Percentiles rank a stretch among this genome's conserved stretches.
Conservation (phyloP, 495 filamentous ascomycete genomes). For the Annulohypoxylon maeteangense region DNA sequence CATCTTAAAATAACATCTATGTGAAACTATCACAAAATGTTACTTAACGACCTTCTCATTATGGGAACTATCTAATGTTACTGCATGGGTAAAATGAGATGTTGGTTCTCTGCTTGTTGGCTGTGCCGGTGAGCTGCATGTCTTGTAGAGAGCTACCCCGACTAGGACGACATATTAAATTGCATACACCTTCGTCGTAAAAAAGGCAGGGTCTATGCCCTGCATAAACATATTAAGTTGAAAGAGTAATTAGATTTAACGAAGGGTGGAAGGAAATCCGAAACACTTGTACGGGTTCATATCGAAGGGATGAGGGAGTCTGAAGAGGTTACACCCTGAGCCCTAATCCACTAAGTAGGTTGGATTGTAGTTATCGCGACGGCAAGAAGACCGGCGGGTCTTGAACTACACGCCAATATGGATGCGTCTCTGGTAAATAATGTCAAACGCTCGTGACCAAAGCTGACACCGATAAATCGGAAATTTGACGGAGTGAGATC, state of each 20-base stretch:
- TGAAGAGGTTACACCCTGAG: not conserved
- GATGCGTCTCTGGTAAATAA: too few species aligned
- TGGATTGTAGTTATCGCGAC: not conserved
- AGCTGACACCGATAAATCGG: not conserved
- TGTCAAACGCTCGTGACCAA: too few species aligned
- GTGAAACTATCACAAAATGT: not conserved
- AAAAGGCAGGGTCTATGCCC: not conserved
- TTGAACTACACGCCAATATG: too few species aligned
- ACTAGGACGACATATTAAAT: not conserved
- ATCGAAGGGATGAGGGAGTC: too few species aligned
- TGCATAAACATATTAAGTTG: not conserved
- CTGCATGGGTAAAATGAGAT: not conserved
- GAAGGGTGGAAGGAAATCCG: not conserved
- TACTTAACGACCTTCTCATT: not conserved
- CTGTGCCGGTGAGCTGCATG: conserved; percentile 17
- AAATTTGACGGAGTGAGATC: not conserved
- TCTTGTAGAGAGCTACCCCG: not conserved
- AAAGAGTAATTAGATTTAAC: not conserved
- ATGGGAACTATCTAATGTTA: not conserved
- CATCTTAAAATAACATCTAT: conserved; percentile 1
- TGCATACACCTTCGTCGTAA: not conserved
- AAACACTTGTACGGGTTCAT: not conserved
- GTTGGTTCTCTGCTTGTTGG: conserved; percentile 4
- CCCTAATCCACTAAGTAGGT: not conserved
- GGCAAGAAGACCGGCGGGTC: too few species aligned